Base-by-base conservation (phyloP, 352 stramenopile genomes). In the Pythium monospermum region DNA sequence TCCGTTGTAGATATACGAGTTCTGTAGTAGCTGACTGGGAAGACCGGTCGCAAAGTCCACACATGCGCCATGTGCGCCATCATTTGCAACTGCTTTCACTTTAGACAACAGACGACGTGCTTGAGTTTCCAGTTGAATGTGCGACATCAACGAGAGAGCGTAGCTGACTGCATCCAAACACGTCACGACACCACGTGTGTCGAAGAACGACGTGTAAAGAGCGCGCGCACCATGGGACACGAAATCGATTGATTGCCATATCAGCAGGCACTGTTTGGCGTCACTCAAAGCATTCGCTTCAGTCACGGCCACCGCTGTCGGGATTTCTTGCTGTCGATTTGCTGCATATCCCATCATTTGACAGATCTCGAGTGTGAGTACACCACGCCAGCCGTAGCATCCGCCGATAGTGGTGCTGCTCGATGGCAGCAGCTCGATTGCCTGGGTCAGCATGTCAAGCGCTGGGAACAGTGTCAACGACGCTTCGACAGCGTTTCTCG, bases 121-220 rank as follows among this genome's bases (percentile, higher is more conserved):
- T 30, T 53, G 32, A 2, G 48, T 57, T 59, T 87, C 72, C 28
- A 83, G 37, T 27, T 50, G 46, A 26, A 69, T 61, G 37, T 71
- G 79, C 8, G 72, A 82, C 55, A 79, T 69, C 27, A 90, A 32
- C 3, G 70, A 81, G 12, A 87, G 42, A 16, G 72, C 64, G 44
- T 74, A 73, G 53, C 70, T 83, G 1, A 84, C 49, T 6, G 70
- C 68, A 58, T 81, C 67, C 49, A 90, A 61, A 35, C 76, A 85
- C 30, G 19, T 26, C 1, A 32, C 40, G 18, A 47, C 30, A 16
- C 55, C 60, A 28, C 56, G 19, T 19, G 11, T 21, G 50, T 83
- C 64, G 30, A 84, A 87, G 7, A 82, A 1, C n/a, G n/a, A n/a
- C n/a, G n/a, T n/a, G n/a, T n/a, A n/a, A n/a, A n/a, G n/a, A n/a